These are phyloP conservation scores for Solanum chilense DNA, from an alignment of 257 asterid genomes.

Conservation along the genomic window DNA sequence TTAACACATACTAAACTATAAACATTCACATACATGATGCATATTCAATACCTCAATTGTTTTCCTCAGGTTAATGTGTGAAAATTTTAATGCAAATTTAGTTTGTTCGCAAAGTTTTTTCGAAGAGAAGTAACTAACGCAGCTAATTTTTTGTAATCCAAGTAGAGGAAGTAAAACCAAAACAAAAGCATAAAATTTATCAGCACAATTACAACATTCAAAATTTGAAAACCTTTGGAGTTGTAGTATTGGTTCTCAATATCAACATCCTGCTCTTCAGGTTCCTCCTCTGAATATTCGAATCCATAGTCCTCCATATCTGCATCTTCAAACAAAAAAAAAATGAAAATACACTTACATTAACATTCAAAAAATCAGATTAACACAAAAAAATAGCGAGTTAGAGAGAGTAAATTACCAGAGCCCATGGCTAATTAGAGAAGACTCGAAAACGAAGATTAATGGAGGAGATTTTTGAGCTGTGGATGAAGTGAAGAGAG, in stretches of 20 bases:
- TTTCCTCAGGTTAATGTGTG: neutral
- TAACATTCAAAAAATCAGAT: neutral
- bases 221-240: conserved; percentile 56
- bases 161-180: neutral
- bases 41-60: neutral
- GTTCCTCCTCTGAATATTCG: conserved; percentile 97
- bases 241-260: conserved; percentile 95
- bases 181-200: neutral
- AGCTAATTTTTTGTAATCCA: neutral
- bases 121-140: neutral
- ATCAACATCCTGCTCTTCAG: conserved; percentile 94
- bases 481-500: neutral
- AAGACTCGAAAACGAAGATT: neutral
- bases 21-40: neutral
- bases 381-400: neutral
- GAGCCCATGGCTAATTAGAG: conserved; percentile 41
- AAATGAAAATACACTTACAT: neutral
- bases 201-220: neutral
- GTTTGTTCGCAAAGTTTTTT: neutral
- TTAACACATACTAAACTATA: neutral
- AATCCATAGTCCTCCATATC: conserved; percentile 99
- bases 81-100: neutral
- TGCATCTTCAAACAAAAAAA: conserved; percentile 36
- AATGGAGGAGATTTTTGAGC: neutral
- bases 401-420: conserved; percentile 21